Base-by-base conservation (phyloP, 352 stramenopile genomes). In the Aphanomyces invadans region DNA sequence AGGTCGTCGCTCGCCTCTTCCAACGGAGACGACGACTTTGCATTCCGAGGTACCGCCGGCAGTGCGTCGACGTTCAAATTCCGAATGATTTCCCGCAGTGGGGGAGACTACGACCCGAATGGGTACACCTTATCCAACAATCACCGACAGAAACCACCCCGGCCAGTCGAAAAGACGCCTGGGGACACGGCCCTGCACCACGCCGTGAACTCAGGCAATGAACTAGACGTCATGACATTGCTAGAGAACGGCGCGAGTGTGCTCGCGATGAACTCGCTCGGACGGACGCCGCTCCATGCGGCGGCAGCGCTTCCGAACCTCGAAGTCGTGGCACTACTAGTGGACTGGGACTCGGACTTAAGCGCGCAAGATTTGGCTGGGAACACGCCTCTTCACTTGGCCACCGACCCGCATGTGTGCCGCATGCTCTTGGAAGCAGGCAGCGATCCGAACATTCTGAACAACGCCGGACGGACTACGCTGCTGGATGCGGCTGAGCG, bases 181-280 rank as follows among this genome's bases (percentile, higher is more conserved):
- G 87, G 87, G 71, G 85, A 95, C 57, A 94, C 85, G 25, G 87
- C 92, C 53, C 72, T 95, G 15, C 87, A 95, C 70, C 79, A 94
- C 12, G 87, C 86, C 36, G 83, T 83, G 0, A 94, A 93, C 69
- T 92, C 83, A 71, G 91, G 83, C 66, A 91, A 92, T 51, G 82
- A 90, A 54, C 82, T 88, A 70, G 86, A 95, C 51, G 83, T 95
- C 29, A 66, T 91, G 5, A 89, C 87, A 70, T 70, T 95, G 56
- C 74, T 95, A 39, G 83, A 95, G 66, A 94, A 92, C 57, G 86
- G 86, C 29, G 90, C 84, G 10, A 81, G 92, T 46, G 91, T 92
- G 48, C 92, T 94, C 60, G 83, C 86, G 23, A 79, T 76, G 32
- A 95, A 95, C 60, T 81, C 79, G 11, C 80, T 79, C 28, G 85